Conservation (phyloP, 169 alveolate genomes). For the Prorocentrum cordatum region DNA sequence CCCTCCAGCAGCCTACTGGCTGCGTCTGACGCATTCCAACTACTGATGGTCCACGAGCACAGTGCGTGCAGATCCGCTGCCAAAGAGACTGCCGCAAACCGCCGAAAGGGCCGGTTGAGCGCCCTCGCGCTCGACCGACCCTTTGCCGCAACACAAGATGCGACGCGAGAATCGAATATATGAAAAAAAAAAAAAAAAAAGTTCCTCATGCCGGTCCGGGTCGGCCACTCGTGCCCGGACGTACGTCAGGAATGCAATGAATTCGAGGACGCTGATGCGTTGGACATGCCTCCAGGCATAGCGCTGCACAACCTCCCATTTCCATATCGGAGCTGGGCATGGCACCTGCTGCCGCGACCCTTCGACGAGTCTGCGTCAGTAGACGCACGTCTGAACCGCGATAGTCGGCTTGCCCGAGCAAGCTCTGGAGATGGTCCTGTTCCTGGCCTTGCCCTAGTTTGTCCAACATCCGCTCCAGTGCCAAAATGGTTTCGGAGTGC, state of each 20-base stretch:
- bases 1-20: background rate
- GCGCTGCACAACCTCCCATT: background rate
- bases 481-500: too few species aligned
- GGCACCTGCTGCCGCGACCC: background rate
- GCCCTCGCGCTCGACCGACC: background rate
- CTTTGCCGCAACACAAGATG: background rate
- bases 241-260: background rate
- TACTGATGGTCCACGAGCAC: background rate
- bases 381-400: background rate
- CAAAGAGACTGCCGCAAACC: background rate
- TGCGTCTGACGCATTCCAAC: background rate
- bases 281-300: background rate
- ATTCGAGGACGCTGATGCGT: background rate
- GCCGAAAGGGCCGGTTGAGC: background rate
- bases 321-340: background rate
- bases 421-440: background rate
- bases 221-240: background rate
- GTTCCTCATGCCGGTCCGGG: background rate
- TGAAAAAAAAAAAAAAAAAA: background rate
- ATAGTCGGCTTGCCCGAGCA: background rate
- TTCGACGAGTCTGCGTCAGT: background rate
- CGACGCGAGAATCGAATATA: background rate
- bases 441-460: too few species aligned
- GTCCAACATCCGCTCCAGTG: too few species aligned
- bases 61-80: background rate